Conservation (phyloP, 108 stramenopile species). For the Chaetoceros tenuissimus region DNA sequence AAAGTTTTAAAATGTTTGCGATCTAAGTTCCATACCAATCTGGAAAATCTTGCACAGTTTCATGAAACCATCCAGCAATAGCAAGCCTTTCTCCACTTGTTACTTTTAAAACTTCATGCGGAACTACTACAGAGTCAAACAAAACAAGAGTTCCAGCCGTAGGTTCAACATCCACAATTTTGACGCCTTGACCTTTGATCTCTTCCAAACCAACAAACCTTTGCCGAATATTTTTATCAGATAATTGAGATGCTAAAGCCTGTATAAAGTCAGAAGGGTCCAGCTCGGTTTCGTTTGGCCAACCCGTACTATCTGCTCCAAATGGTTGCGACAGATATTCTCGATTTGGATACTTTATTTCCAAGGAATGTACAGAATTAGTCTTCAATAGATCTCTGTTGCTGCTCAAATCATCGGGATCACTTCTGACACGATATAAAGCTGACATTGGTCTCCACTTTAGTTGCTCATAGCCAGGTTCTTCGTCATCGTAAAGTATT, state of each 20-base stretch:
- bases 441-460: conserved; percentile 10
- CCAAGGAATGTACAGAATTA: too few relatives aligned
- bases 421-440: conserved; percentile 5
- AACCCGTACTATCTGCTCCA: too few relatives aligned
- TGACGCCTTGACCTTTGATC: conserved; percentile 26
- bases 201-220: conserved; percentile 8
- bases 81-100: not conserved
- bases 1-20: too few relatives aligned
- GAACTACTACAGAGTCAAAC: not conserved
- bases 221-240: conserved; percentile 12
- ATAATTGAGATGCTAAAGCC: conserved; percentile 29
- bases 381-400: conserved; percentile 6
- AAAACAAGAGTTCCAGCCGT: not conserved
- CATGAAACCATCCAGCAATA: conserved; percentile 1
- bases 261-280: too few relatives aligned
- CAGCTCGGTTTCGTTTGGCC: too few relatives aligned
- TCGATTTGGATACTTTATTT: conserved; percentile 4
- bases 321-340: conserved; percentile 8
- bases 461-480: conserved; percentile 11
- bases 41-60: not conserved
- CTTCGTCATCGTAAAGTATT: not conserved
- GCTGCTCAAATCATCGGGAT: conserved; percentile 11
- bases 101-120: not conserved
- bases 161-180: conserved; percentile 1
- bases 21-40: conserved; percentile 1